Evolutionary conservation across 2,329 filamentous ascomycete species (phyloP).

Genomic region (Botryotinia globosa): DNA sequence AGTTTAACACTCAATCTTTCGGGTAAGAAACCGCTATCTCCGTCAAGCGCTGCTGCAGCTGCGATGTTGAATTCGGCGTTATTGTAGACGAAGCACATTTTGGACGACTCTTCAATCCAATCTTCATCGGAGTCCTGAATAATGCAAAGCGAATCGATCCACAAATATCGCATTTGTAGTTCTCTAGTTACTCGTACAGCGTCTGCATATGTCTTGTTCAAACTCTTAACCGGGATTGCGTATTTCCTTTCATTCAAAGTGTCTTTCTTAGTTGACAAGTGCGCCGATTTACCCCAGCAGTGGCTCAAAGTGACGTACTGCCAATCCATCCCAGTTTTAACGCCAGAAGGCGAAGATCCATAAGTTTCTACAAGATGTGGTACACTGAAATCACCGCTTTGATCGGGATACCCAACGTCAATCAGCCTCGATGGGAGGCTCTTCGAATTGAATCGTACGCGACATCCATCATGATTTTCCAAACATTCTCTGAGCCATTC

Average conservation of each 20-base stretch:
- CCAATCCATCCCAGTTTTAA: neutral
- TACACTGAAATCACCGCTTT: neutral
- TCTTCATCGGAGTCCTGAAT: neutral
- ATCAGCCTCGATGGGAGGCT: neutral
- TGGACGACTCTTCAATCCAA: neutral
- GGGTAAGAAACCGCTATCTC: neutral
- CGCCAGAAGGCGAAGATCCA: neutral
- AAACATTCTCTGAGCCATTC: neutral
- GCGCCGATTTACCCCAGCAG: neutral
- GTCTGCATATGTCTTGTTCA: slow-evolving; percentile 1
- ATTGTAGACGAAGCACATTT: slow-evolving; percentile 3
- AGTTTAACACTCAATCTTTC: neutral
- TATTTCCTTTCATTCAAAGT: neutral
- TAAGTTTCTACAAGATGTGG: neutral
- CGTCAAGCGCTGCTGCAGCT: neutral
- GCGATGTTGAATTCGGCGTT: neutral
- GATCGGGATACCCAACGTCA: neutral
- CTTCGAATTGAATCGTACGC: neutral
- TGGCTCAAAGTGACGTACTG: neutral
- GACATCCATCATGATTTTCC: neutral
- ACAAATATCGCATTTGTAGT: neutral
- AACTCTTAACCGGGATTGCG: neutral
- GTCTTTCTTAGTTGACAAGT: neutral
- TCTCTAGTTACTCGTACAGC: neutral
- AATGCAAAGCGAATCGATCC: neutral